Percentiles rank a stretch among this genome's conserved stretches.
Evolutionary conservation across 2,329 filamentous ascomycete species (phyloP).

Genomic region (Pseudogymnoascus sp.): DNA sequence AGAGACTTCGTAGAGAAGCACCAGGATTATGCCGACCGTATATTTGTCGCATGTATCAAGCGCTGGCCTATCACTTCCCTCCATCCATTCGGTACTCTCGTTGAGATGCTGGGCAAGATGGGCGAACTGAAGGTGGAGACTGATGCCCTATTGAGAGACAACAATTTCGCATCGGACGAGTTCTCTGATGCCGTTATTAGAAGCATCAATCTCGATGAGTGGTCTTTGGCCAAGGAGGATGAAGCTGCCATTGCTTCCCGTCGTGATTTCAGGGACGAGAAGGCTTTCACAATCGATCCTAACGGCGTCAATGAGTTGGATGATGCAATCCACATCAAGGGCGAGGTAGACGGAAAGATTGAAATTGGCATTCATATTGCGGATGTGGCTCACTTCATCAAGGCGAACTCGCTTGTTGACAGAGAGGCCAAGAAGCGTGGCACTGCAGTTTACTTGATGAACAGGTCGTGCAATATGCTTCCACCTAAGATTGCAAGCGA

Average conservation of each 20-base stretch:
- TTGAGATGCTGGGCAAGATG: constrained; percentile 95
- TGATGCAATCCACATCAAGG: constrained; percentile 87
- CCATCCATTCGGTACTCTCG: constrained; percentile 93
- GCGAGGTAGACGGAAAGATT: constrained; percentile 71
- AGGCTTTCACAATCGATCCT: constrained; percentile 85
- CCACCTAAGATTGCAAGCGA: constrained; percentile 78
- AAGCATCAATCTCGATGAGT: constrained; percentile 85
- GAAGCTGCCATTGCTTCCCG: constrained; percentile 64
- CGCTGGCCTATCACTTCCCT: constrained; percentile 99
- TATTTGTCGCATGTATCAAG: constrained; percentile 99
- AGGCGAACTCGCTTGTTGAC: constrained; percentile 89
- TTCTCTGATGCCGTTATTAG: constrained; percentile 94
- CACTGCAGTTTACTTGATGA: constrained; percentile 89
- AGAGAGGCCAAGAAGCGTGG: constrained; percentile 97
- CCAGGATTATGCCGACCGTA: constrained; percentile 92
- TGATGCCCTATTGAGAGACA: constrained; percentile 90
- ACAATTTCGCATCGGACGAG: constrained; percentile 96
- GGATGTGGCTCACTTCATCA: constrained; percentile 94
- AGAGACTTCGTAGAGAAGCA: constrained; percentile 98
- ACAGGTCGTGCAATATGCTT: constrained; percentile 76
- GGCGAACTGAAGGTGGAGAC: constrained; percentile 96
- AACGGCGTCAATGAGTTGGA: constrained; percentile 82
- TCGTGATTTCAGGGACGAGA: constrained; percentile 83
- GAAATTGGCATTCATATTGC: constrained; percentile 94
- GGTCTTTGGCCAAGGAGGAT: constrained; percentile 77